These are phyloP conservation scores for Penstemon eatonii DNA, from an alignment of 257 asterid genomes.

Conservation along the genomic window DNA sequence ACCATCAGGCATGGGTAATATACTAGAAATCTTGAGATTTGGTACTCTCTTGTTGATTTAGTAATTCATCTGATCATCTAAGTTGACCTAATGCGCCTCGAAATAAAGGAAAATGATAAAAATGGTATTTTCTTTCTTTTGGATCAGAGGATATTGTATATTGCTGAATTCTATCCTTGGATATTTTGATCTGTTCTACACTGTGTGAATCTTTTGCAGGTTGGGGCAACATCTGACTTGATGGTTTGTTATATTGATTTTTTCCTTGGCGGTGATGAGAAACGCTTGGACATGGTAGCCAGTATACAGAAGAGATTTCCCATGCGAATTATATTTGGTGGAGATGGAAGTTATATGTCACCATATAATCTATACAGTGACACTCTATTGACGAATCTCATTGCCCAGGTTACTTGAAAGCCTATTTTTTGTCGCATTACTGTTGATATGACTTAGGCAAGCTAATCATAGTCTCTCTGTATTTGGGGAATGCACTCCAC, in stretches of 20 bases:
- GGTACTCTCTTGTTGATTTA: background rate
- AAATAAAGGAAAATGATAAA: constrained; percentile 9
- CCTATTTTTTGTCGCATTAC: constrained; percentile 15
- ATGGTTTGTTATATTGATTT: constrained; percentile 90
- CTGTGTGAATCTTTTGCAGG: constrained; percentile 51
- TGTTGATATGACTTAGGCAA: constrained; percentile 8
- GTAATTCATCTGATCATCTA: constrained; percentile 2
- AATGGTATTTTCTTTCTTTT: constrained; percentile 1
- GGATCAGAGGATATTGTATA: background rate
- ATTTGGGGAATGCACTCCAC: background rate
- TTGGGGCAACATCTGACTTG: constrained; percentile 96
- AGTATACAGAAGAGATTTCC: constrained; percentile 94
- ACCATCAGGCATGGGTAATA: constrained; percentile 6
- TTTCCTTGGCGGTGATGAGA: constrained; percentile 97
- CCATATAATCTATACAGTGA: constrained; percentile 83
- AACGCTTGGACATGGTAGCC: constrained; percentile 79
- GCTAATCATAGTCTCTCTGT: background rate
- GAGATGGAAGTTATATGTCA: constrained; percentile 95
- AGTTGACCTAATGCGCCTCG: background rate
- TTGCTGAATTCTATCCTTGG: constrained; percentile 4
- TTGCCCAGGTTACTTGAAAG: constrained; percentile 73
- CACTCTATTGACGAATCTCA: constrained; percentile 80
- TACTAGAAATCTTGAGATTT: background rate
- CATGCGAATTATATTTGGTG: constrained; percentile 87
- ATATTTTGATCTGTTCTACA: constrained; percentile 20